phyloP scores from a whole-genome alignment of 2,329 filamentous ascomycete genomes.

The Rhexocercosporidium sp. region DNA sequence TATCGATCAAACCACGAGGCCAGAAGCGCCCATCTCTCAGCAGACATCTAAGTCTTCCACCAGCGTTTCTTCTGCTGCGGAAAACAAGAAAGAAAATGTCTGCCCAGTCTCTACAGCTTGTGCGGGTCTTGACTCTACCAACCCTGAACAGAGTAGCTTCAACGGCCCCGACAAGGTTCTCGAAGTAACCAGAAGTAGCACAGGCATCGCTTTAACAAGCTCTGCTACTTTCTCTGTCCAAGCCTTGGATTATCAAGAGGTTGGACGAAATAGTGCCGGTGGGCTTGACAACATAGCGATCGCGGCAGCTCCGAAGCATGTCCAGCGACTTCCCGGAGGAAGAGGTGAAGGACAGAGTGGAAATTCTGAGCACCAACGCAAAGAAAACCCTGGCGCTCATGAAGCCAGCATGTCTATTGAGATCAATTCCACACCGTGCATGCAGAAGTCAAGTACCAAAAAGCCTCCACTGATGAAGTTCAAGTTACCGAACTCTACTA shows the following conservation, averaged over 20 bases:
- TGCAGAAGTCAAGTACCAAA: not conserved
- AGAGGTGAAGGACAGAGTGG: not conserved
- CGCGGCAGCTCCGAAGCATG: not conserved
- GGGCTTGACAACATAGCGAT: not conserved
- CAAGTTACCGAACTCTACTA: not conserved
- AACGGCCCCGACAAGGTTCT: not conserved
- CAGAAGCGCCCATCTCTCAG: not conserved
- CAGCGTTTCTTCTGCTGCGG: not conserved
- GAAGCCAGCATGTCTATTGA: not conserved
- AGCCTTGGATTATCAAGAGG: not conserved
- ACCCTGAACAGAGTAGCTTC: not conserved
- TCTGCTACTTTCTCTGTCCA: not conserved
- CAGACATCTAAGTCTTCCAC: too few relatives aligned
- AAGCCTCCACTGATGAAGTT: conserved; percentile 5
- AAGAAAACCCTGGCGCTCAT: not conserved
- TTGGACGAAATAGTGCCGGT: not conserved
- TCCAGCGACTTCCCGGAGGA: not conserved
- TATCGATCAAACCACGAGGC: too few relatives aligned
- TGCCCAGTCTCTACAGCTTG: not conserved
- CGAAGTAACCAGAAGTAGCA: not conserved
- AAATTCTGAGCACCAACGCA: not conserved
- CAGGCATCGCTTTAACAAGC: not conserved
- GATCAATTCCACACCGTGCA: not conserved
- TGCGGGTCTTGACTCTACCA: not conserved
- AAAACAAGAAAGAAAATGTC: not conserved